phyloP scores from a whole-genome alignment of 1,284 basidiomycete species.

The Xerocomus minutiporus region DNA sequence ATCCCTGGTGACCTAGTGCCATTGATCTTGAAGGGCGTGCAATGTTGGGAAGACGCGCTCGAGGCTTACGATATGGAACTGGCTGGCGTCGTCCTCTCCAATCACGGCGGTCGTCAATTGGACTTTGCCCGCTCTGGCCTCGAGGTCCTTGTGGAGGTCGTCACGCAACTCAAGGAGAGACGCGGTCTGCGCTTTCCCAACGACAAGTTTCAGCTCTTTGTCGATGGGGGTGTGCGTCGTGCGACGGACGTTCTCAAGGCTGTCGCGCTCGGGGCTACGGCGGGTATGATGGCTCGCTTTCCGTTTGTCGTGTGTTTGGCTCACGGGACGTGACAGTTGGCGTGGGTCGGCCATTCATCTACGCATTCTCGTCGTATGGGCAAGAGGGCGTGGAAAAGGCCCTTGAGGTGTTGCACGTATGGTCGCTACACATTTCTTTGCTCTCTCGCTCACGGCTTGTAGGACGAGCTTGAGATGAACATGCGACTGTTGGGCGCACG shows the following conservation, averaged over 20 bases:
- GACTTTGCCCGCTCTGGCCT: conserved; percentile 90
- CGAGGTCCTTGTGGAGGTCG: conserved; percentile 87
- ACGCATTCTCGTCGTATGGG: conserved; percentile 88
- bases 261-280: conserved; percentile 86
- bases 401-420: conserved; percentile 71
- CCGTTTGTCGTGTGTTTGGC: neutral
- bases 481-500: conserved; percentile 84
- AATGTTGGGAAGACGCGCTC: conserved; percentile 92
- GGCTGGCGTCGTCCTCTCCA: conserved; percentile 84
- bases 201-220: conserved; percentile 77
- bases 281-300: conserved; percentile 42
- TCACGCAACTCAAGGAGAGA: conserved; percentile 64
- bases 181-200: conserved; percentile 60
- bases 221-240: conserved; percentile 89
- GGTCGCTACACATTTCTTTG: conserved; percentile 16
- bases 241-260: conserved; percentile 94
- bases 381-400: conserved; percentile 76
- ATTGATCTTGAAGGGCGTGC: conserved; percentile 88
- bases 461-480: conserved; percentile 96
- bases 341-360: conserved; percentile 80
- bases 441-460: conserved; percentile 7
- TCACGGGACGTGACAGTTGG: conserved; percentile 45
- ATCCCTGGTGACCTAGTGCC: conserved; percentile 56
- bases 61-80: conserved; percentile 81
- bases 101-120: conserved; percentile 90